A percentile compares a stretch with the other conserved stretches of the same genome.
Evolutionary conservation across 2,329 filamentous ascomycete genomes (phyloP).

Genomic region (Chaetomium globosum): DNA sequence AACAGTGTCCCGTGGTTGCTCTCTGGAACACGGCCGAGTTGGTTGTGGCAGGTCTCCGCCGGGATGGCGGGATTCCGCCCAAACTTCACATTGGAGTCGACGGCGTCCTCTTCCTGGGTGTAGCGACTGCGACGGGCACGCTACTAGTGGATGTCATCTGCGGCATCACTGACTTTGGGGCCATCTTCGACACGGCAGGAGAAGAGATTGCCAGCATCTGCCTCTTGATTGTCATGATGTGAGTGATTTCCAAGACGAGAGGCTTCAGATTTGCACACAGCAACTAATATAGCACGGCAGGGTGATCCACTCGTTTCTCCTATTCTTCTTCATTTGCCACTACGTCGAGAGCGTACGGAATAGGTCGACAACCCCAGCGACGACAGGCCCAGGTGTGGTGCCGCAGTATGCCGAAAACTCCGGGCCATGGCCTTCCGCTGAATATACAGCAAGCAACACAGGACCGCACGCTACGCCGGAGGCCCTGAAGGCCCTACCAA

Average conservation of each 20-base stretch:
- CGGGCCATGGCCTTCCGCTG: background rate
- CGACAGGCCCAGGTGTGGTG: background rate
- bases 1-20: constrained; percentile 26
- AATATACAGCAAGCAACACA: background rate
- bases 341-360: constrained; percentile 14
- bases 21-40: constrained; percentile 32
- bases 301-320: constrained; percentile 31
- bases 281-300: constrained; percentile 18
- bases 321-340: constrained; percentile 31
- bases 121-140: constrained; percentile 19
- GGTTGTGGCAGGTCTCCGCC: constrained; percentile 14
- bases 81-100: constrained; percentile 29
- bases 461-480: background rate
- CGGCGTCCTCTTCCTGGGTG: constrained; percentile 19
- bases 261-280: background rate
- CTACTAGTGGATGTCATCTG: constrained; percentile 31
- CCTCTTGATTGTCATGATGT: constrained; percentile 31
- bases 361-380: background rate
- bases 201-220: constrained; percentile 26
- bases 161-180: constrained; percentile 12
- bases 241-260: constrained; percentile 2
- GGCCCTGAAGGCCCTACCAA: background rate
- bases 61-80: constrained; percentile 27
- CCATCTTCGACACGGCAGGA: background rate
- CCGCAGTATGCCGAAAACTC: background rate